These are phyloP conservation scores for Xylaria sp. DNA, from an alignment of 2,329 filamentous ascomycete species.

Conservation along the genomic window DNA sequence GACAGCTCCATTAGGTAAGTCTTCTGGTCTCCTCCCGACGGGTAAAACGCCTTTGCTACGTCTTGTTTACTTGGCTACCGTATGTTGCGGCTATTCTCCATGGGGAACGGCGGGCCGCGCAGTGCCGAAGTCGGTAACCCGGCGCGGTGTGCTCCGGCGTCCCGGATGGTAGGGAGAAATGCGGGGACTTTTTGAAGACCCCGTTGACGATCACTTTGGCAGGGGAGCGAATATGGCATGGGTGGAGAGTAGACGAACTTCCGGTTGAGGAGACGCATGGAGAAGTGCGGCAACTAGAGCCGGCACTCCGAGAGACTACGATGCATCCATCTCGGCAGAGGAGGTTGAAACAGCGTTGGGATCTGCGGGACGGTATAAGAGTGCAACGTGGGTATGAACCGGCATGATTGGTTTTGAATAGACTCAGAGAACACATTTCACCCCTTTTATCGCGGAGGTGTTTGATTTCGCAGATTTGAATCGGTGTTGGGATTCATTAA, in stretches of 20 bases:
- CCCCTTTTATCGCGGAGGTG: not conserved
- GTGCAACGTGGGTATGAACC: not conserved
- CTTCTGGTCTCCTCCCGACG: not conserved
- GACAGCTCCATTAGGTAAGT: not conserved
- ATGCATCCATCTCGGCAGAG: not conserved
- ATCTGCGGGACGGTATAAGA: not conserved
- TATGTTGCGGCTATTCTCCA: not conserved
- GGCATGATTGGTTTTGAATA: not conserved
- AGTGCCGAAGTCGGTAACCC: conserved; percentile 12
- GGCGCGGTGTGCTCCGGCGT: conserved; percentile 11
- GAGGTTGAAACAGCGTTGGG: not conserved
- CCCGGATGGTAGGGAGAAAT: not conserved
- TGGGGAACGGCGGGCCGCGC: conserved; percentile 1
- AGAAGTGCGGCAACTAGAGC: conserved; percentile 13
- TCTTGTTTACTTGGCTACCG: not conserved
- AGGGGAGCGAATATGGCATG: not conserved
- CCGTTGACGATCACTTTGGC: not conserved
- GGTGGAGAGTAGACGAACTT: not conserved
- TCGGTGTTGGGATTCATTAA: not conserved
- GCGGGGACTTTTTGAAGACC: not conserved
- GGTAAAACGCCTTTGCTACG: not conserved
- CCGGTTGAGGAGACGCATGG: not conserved
- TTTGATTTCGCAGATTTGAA: not conserved
- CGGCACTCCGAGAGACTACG: conserved; percentile 12
- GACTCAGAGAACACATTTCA: not conserved